Evolutionary conservation across 805 yeast genomes (phyloP), one percentile per base, ranked within the genome.

Genomic region (Henningerozyma blattae): DNA sequence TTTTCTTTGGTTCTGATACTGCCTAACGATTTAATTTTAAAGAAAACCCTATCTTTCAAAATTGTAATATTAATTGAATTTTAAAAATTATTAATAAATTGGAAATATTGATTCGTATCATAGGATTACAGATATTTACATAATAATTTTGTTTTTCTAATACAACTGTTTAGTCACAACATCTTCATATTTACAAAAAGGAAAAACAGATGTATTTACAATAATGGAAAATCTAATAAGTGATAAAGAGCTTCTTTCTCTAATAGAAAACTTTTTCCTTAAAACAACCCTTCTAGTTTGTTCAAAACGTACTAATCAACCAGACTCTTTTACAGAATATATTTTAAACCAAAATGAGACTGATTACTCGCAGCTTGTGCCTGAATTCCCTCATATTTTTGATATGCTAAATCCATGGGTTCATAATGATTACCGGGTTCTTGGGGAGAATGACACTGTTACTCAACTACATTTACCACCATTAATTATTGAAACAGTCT

Each of bases 401-500:
- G 40, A 42, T 14, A 33, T 40, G 12, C 66, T 66, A 34, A 72
- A 72, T 48, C 68, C 67, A 44, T 80, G 89, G 89, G 75, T 75
- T 49, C 69, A 75, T 46, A 48, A 75, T 15, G 72, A 72, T 36
- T 6, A 9, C 1, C n/a, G 15, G n/a, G 27, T 24, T n/a, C n/a
- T n/a, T n/a, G n/a, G n/a, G 27, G 27, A 24, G 10, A n/a, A 24
- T 6, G 10, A 20, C 7, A 20, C 7, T 20, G 28, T 22, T n/a
- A 59, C 72, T 26, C 36, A 31, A 15, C 38, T 43, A 15, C 36
- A 45, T n/a, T 54, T 77, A 13, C 84, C 94, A 1, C 95, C 96
- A 2, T 65, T 91, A 54, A 82, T 91, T 13, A 67, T 91, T 18
- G 98, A 91, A 53, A 77, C 91, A 0, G 81, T 68, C 44, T 61